Evolutionary conservation across 164 flowering plant genomes (phyloP).

Genomic region (Magnolia kwangsiensis): DNA sequence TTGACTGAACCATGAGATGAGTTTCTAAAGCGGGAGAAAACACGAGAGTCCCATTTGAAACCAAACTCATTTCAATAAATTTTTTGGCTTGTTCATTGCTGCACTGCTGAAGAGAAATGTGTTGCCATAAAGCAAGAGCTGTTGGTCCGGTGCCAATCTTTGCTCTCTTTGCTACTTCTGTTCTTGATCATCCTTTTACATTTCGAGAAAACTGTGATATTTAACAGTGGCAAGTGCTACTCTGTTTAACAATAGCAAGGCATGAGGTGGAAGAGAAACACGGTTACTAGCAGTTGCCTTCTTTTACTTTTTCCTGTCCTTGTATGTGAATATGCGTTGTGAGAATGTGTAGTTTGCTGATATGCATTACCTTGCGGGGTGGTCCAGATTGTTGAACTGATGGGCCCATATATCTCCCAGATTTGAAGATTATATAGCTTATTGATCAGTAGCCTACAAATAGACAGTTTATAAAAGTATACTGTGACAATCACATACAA

Average conservation of each 20-base stretch:
- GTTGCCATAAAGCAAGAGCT: conserved; percentile 6
- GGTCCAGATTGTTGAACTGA: too few relatives aligned
- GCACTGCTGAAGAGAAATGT: background rate
- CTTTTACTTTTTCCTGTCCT: background rate
- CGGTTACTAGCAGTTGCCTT: background rate
- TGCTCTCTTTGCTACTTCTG: background rate
- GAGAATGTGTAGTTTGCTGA: too few relatives aligned
- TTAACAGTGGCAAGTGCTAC: background rate
- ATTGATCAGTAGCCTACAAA: too few relatives aligned
- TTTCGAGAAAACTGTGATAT: too few relatives aligned
- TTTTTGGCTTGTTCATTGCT: background rate
- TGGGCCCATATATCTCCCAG: too few relatives aligned
- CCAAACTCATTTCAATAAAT: background rate
- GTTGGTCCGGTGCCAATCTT: conserved; percentile 1
- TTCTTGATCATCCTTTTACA: background rate
- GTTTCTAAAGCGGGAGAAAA: conserved; percentile 1
- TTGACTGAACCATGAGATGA: conserved; percentile 5
- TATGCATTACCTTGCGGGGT: too few relatives aligned
- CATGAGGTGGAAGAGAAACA: background rate
- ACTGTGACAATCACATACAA: too few relatives aligned
- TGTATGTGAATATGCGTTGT: too few relatives aligned
- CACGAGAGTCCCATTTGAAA: background rate
- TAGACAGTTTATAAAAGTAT: too few relatives aligned
- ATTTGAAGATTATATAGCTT: too few relatives aligned
- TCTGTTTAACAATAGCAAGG: background rate